Percentiles rank a stretch among this genome's conserved stretches.
These are phyloP conservation scores for Phytophthora idaei DNA, from an alignment of 352 stramenopile genomes.

Conservation along the genomic window DNA sequence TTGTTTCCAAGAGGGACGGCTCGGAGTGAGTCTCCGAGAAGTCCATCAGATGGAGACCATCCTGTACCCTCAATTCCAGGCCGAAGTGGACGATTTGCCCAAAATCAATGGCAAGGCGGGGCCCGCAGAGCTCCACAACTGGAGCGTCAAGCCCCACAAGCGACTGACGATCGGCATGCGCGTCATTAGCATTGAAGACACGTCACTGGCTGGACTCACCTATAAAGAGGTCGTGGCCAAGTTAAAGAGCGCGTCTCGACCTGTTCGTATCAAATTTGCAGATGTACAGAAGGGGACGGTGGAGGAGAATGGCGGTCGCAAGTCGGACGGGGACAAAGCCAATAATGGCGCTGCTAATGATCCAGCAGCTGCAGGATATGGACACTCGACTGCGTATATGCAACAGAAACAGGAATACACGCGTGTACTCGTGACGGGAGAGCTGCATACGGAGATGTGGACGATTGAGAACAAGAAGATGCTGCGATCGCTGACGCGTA, in stretches of 20 bases:
- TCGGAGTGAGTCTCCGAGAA: constrained; percentile 84
- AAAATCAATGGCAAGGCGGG: constrained; percentile 88
- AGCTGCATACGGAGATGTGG: constrained; percentile 88
- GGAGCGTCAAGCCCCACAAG: constrained; percentile 85
- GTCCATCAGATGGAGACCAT: constrained; percentile 80
- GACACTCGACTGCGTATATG: constrained; percentile 67
- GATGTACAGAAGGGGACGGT: constrained; percentile 81
- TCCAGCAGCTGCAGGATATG: constrained; percentile 18
- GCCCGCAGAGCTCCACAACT: constrained; percentile 88
- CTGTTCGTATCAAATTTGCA: constrained; percentile 81
- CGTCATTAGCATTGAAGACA: constrained; percentile 78
- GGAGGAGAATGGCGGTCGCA: constrained; percentile 68
- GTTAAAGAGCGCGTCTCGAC: constrained; percentile 72
- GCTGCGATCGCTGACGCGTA: constrained; percentile 49
- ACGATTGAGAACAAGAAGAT: constrained; percentile 87
- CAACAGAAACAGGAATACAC: constrained; percentile 85
- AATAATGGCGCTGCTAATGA: constrained; percentile 21
- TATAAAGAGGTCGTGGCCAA: constrained; percentile 87
- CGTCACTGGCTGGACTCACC: constrained; percentile 69
- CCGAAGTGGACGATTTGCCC: constrained; percentile 87
- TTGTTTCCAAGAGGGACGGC: constrained; percentile 77
- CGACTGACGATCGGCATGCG: constrained; percentile 86
- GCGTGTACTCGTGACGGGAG: constrained; percentile 77
- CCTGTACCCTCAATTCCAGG: constrained; percentile 85
- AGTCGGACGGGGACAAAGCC: constrained; percentile 34